phyloP scores from a whole-genome alignment of 306 rosid species.

The Cicer cuneatum region DNA sequence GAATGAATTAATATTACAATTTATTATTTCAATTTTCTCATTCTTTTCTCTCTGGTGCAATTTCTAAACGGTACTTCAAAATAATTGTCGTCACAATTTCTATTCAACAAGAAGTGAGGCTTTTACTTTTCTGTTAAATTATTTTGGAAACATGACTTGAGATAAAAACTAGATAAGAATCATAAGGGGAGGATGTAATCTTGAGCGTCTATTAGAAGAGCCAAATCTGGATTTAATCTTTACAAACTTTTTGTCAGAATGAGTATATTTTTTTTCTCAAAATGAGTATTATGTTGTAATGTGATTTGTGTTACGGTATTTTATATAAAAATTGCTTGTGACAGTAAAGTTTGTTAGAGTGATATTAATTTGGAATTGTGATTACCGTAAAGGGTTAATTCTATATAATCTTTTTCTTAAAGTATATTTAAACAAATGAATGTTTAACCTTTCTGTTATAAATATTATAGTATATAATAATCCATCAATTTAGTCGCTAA shows the following conservation, averaged over 20 bases:
- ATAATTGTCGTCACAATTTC: neutral
- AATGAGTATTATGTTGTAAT: neutral
- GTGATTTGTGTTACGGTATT: too few relatives aligned
- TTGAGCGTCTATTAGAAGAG: too few relatives aligned
- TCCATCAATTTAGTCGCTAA: too few relatives aligned
- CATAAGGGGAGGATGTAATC: neutral
- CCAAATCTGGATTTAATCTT: too few relatives aligned
- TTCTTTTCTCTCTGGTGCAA: neutral
- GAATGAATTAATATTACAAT: conserved; percentile 1
- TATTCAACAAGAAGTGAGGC: neutral
- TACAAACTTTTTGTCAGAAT: neutral
- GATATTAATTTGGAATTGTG: neutral
- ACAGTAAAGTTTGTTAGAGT: too few relatives aligned
- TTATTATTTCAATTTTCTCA: neutral
- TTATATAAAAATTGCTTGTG: too few relatives aligned
- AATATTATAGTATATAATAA: too few relatives aligned
- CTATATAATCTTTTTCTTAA: too few relatives aligned
- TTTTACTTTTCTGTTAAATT: neutral
- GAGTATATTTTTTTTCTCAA: too few relatives aligned
- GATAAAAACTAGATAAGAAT: neutral
- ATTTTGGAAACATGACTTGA: neutral
- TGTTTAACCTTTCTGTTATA: too few relatives aligned
- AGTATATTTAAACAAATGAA: too few relatives aligned
- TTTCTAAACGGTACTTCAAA: neutral
- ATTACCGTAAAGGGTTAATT: neutral